Evolutionary conservation across 257 asterid genomes (phyloP), one percentile per base, ranked within the genome.

Genomic region (Lantana camara): DNA sequence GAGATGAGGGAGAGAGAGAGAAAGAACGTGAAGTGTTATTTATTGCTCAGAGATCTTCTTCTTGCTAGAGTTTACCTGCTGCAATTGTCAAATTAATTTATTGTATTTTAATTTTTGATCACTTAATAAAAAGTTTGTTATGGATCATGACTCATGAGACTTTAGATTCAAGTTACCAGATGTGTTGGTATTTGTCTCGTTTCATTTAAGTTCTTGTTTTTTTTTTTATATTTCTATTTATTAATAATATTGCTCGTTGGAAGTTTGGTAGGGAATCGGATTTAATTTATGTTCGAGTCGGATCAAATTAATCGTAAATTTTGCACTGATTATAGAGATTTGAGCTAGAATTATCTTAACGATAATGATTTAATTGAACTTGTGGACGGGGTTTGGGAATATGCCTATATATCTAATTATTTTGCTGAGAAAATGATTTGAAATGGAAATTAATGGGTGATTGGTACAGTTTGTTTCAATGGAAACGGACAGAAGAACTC

Each of bases 1-100:
- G 77, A 52, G 44, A 44, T n/a, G 75, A 71, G 62, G 30, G 55
- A 32, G 67, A 7, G 40, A 53, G 70, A 66, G 75, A 68, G 77
- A 74, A 74, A 75, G 76, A 80, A 74, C 68, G 75, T 80, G 83
- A 59, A 70, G 67, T 75, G 73, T 72, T 82, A 75, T 75, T 78
- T 79, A 79, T 75, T 74, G 72, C 71, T 70, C 56, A 46, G 60
- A 67, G 68, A 76, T 79, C 10, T 2, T 27, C n/a, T 32, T 22
- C n/a, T 5, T 1, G 49, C 69, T 38, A 63, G 40, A 45, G 69
- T 58, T 80, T 57, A 72, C 79, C 81, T 75, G 77, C 77, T 73
- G 72, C 78, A 71, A 66, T 73, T 37, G 77, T 75, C 78, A 63
- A 21, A 16, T 64, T 56, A 7, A 42, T 40, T 23, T 51, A 27